A percentile compares a stretch with the other conserved stretches of the same genome.
phyloP scores from a whole-genome alignment of 1,284 basidiomycete genomes.

The Ceratobasidium theobromae region DNA sequence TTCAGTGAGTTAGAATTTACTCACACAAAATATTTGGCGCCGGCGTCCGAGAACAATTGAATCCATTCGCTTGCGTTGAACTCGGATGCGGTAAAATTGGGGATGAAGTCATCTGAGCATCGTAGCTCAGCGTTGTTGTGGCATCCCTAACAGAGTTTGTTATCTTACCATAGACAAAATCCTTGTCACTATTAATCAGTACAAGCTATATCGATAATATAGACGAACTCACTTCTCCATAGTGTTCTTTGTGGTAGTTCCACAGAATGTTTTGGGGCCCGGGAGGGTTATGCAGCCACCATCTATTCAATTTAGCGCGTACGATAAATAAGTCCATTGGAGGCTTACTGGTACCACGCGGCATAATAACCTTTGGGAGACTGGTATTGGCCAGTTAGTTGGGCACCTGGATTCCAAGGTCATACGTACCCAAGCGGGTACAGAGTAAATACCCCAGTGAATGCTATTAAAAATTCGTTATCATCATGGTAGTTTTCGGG shows the following conservation, averaged over 20 bases:
- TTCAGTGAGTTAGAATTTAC: no score
- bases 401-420: conserved; percentile 28
- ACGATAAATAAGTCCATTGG: neutral
- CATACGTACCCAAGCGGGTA: conserved; percentile 39
- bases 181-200: conserved; percentile 39
- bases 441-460: conserved; percentile 60
- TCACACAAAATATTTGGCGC: conserved; percentile 60
- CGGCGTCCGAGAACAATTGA: conserved; percentile 56
- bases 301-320: neutral
- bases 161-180: conserved; percentile 47
- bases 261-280: conserved; percentile 39
- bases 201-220: neutral
- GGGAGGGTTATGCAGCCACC: conserved; percentile 20
- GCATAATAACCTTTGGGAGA: conserved; percentile 45
- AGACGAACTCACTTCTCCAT: conserved; percentile 46
- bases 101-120: conserved; percentile 54
- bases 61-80: conserved; percentile 59
- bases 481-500: neutral
- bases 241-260: conserved; percentile 53
- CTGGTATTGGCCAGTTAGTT: conserved; percentile 24
- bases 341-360: conserved; percentile 56
- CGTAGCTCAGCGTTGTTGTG: neutral
- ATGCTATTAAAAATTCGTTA: no score
- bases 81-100: conserved; percentile 52
- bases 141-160: neutral